Percentiles rank a stretch among this genome's conserved stretches.
Evolutionary conservation across 352 stramenopile genomes (phyloP).

Genomic region (Phytophthora pinifolia): DNA sequence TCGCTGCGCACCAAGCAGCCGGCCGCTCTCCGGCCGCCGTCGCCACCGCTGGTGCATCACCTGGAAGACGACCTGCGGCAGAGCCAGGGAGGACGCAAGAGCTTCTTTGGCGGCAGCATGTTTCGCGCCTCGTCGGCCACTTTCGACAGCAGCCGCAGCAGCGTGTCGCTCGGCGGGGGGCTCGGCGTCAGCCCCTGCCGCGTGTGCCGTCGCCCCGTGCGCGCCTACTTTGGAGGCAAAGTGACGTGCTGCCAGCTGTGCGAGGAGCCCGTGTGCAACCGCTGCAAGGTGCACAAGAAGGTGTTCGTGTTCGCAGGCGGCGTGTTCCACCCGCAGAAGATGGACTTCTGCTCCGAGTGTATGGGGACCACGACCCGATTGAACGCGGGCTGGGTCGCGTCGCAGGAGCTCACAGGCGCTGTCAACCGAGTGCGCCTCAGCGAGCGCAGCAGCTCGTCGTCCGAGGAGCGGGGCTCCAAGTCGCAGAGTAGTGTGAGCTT

Average conservation of each 20-base stretch:
- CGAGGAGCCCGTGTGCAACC: slow-evolving; percentile 38
- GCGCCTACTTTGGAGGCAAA: slow-evolving; percentile 28
- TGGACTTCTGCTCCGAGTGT: slow-evolving; percentile 67
- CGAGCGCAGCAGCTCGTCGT: slow-evolving; percentile 20
- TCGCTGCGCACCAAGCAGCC: slow-evolving; percentile 43
- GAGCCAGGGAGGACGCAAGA: slow-evolving; percentile 19
- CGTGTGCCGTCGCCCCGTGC: slow-evolving; percentile 26
- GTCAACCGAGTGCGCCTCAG: slow-evolving; percentile 18
- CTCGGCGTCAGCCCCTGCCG: slow-evolving; percentile 16
- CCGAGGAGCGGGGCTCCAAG: slow-evolving; percentile 16
- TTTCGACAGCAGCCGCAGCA: slow-evolving; percentile 28
- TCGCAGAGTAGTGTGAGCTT: slow-evolving; percentile 10
- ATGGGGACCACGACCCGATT: slow-evolving; percentile 42
- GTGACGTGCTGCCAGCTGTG: slow-evolving; percentile 38
- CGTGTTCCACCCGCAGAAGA: slow-evolving; percentile 60
- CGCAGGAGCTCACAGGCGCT: slow-evolving; percentile 44
- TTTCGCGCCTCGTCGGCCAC: slow-evolving; percentile 22
- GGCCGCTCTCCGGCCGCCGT: slow-evolving; percentile 14
- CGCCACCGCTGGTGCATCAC: slow-evolving; percentile 26
- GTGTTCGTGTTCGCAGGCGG: slow-evolving; percentile 44
- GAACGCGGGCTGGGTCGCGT: slow-evolving; percentile 53
- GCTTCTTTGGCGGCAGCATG: slow-evolving; percentile 18
- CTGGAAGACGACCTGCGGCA: slow-evolving; percentile 22
- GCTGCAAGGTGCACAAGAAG: slow-evolving; percentile 50
- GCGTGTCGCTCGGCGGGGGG: slow-evolving; percentile 12